A percentile compares a stretch with the other conserved stretches of the same genome.
phyloP scores from a whole-genome alignment of 148 eudicot species.

The Rhododendron mucronatum region DNA sequence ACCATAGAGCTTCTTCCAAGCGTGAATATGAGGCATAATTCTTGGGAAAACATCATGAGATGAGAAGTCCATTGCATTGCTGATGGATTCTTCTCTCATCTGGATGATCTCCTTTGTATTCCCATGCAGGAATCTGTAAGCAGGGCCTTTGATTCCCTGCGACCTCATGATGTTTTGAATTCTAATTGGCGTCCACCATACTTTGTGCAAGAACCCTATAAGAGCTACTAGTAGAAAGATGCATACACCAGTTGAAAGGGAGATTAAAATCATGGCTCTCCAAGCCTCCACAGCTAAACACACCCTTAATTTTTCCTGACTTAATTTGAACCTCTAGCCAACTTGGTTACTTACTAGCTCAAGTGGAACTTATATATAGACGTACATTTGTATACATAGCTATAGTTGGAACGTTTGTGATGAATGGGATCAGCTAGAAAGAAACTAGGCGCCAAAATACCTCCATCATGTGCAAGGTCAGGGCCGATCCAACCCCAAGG shows the following conservation, averaged over 20 bases:
- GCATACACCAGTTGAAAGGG: neutral
- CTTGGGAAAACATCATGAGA: slow-evolving; percentile 14
- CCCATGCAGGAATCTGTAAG: slow-evolving; percentile 18
- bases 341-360: neutral
- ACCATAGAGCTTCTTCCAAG: slow-evolving; percentile 21
- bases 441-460: no score
- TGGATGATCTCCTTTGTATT: slow-evolving; percentile 20
- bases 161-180: neutral
- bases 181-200: slow-evolving; percentile 10
- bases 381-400: neutral
- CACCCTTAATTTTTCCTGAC: neutral
- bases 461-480: no score
- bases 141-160: slow-evolving; percentile 14
- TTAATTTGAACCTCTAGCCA: neutral
- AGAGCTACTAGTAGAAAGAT: neutral
- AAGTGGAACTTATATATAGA: neutral
- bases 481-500: no score
- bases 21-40: slow-evolving; percentile 14
- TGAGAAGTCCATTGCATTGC: neutral
- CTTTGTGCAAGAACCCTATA: neutral
- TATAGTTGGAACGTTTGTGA: neutral
- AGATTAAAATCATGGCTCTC: slow-evolving; percentile 3
- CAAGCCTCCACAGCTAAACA: neutral
- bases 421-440: no score
- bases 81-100: slow-evolving; percentile 6